Percentiles rank a stretch among this genome's conserved stretches.
phyloP scores from a whole-genome alignment of 1,284 basidiomycete species.

The Phlebopus sp. region DNA sequence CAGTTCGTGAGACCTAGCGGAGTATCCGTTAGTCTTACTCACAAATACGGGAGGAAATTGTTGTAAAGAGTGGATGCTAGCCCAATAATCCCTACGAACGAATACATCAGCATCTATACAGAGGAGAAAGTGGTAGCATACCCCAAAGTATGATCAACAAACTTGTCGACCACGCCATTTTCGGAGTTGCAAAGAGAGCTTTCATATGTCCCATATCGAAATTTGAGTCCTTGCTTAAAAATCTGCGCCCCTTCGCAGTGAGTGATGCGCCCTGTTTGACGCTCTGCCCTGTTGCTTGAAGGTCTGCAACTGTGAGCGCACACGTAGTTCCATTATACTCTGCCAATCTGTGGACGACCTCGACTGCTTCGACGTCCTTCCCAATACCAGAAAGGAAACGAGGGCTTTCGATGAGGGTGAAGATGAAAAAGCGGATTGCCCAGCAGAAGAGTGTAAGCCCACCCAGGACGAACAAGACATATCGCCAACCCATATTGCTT shows the following conservation, averaged over 20 bases:
- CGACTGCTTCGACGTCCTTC: conserved; percentile 60
- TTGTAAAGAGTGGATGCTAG: conserved; percentile 62
- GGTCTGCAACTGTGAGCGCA: conserved; percentile 40
- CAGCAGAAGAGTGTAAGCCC: conserved; percentile 54
- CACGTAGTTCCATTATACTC: conserved; percentile 50
- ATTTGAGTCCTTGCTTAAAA: conserved; percentile 38
- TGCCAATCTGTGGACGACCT: conserved; percentile 58
- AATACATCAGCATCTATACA: neutral
- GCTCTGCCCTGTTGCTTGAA: conserved; percentile 27
- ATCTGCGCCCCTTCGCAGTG: conserved; percentile 9
- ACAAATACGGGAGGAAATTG: conserved; percentile 54
- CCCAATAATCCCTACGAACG: conserved; percentile 49
- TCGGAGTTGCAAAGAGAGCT: conserved; percentile 52
- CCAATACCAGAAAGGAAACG: conserved; percentile 62
- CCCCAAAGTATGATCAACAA: conserved; percentile 58
- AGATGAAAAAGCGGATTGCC: conserved; percentile 56
- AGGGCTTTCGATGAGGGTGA: conserved; percentile 61
- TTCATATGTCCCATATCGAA: conserved; percentile 45
- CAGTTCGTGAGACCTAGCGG: conserved; percentile 3
- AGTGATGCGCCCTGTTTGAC: neutral
- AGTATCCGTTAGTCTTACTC: conserved; percentile 14
- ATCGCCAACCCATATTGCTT: conserved; percentile 61
- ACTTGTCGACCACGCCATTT: conserved; percentile 57
- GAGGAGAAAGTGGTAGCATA: conserved; percentile 14
- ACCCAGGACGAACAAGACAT: conserved; percentile 42